phyloP scores from a whole-genome alignment of 768 basidiomycete genomes.

The Phlebiopsis flavidoalba region DNA sequence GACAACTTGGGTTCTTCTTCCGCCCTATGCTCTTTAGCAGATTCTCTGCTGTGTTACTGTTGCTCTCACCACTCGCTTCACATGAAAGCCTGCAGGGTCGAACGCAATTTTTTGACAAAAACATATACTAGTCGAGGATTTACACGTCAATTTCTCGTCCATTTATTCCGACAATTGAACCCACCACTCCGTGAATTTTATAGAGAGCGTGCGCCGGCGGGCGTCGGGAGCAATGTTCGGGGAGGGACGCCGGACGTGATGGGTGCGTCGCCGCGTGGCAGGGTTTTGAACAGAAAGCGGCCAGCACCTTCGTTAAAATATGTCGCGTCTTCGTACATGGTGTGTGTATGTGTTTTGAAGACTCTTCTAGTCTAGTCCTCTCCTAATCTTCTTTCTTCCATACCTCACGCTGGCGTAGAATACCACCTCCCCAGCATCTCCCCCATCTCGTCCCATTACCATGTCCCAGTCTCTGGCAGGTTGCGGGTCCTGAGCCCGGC shows the following conservation, averaged over 20 bases:
- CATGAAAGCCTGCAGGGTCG: neutral
- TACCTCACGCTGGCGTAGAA: slow-evolving; percentile 13
- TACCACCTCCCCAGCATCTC: slow-evolving; percentile 5
- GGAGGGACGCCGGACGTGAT: neutral
- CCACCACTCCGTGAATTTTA: too few species aligned
- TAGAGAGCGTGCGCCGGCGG: neutral
- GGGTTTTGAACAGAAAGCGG: neutral
- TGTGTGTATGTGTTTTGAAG: too few species aligned
- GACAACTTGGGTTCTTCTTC: too few species aligned
- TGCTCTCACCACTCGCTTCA: neutral
- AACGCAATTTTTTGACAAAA: neutral
- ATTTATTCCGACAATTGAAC: too few species aligned
- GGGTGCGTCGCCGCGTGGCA: slow-evolving; percentile 7
- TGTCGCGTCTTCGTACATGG: slow-evolving; percentile 6
- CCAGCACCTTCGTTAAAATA: slow-evolving; percentile 1
- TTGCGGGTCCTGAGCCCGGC: slow-evolving; percentile 10
- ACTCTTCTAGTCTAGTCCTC: neutral
- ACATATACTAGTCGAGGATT: neutral
- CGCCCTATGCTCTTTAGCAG: neutral
- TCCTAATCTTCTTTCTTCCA: slow-evolving; percentile 5
- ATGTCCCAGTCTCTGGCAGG: slow-evolving; percentile 26
- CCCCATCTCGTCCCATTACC: slow-evolving; percentile 13
- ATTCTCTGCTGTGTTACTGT: neutral
- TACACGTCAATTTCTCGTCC: too few species aligned
- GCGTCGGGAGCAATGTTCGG: neutral